A percentile compares a stretch with the other conserved stretches of the same genome.
These are phyloP conservation scores for Brassica napus DNA, from an alignment of 345 rosid species.

Conservation along the genomic window Da-Ae NC_063447.1:52162501-52163000, in stretches of 20 bases:
- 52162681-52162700: background rate
- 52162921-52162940: constrained; percentile 4
- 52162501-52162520: background rate
- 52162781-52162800: background rate
- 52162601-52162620: background rate
- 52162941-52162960: constrained; percentile 12
- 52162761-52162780: background rate
- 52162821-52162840: background rate
- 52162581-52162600: background rate
- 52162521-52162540: background rate
- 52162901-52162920: background rate
- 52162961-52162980: constrained; percentile 31
- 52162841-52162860: background rate
- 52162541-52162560: background rate
- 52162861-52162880: background rate
- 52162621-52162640: background rate
- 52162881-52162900: constrained; percentile 2
- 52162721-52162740: background rate
- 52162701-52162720: background rate
- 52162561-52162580: background rate
- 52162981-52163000: constrained; percentile 99
- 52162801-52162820: background rate
- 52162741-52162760: background rate
- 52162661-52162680: background rate
- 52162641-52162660: background rate